Conservation (phyloP, 2,329 filamentous ascomycete genomes). For the Cordyceps tenuipes region DNA sequence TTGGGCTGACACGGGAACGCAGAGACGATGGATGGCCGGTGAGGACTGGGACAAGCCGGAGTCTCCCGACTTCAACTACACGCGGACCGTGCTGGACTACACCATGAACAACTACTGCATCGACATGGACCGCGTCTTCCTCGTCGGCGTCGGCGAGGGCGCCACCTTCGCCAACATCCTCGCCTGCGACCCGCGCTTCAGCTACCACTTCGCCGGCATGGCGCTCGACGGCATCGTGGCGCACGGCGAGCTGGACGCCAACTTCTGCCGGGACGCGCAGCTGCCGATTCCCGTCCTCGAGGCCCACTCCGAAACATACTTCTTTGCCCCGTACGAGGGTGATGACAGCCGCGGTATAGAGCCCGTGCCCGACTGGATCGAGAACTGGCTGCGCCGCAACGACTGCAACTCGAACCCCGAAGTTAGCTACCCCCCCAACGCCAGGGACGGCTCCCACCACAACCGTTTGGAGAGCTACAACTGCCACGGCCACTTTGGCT, state of each 20-base stretch:
- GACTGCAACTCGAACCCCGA: too few relatives aligned
- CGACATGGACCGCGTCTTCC: slow-evolving; percentile 29
- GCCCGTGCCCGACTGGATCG: slow-evolving; percentile 3
- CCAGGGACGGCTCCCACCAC: not conserved
- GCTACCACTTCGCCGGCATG: slow-evolving; percentile 28
- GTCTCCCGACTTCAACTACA: slow-evolving; percentile 30
- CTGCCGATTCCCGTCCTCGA: slow-evolving; percentile 34
- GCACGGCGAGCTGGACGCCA: slow-evolving; percentile 12
- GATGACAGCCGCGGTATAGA: too few relatives aligned
- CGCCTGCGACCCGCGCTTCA: slow-evolving; percentile 28
- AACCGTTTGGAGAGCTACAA: not conserved
- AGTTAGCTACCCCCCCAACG: too few relatives aligned
- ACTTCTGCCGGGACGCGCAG: slow-evolving; percentile 28
- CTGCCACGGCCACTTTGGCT: not conserved
- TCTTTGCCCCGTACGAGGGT: too few relatives aligned
- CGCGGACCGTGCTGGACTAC: slow-evolving; percentile 29
- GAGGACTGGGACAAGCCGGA: slow-evolving; percentile 21
- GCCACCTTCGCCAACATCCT: slow-evolving; percentile 31
- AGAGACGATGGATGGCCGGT: slow-evolving; percentile 29
- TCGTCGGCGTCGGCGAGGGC: slow-evolving; percentile 31
- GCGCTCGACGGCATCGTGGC: slow-evolving; percentile 26
- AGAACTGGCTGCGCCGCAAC: slow-evolving; percentile 8
- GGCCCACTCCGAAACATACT: too few relatives aligned
- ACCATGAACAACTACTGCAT: slow-evolving; percentile 28
- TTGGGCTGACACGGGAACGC: not conserved